A percentile compares a stretch with the other conserved stretches of the same genome.
These are phyloP conservation scores for Jaenimonas drosophilae DNA, from an alignment of 208 protist species.

Conservation along the genomic window DNA sequence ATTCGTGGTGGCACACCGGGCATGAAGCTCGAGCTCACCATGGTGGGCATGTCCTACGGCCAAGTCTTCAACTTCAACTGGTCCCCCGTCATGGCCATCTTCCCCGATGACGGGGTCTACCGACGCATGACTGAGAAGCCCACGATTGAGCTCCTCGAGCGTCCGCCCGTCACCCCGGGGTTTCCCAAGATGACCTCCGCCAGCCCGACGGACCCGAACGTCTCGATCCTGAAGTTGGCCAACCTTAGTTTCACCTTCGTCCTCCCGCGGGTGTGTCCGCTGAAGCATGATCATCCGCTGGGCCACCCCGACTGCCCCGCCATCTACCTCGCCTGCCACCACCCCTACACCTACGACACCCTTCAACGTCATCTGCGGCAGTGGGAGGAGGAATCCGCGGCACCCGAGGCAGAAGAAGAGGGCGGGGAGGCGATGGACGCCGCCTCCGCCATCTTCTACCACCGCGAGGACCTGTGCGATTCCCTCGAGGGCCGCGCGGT, in stretches of 20 bases:
- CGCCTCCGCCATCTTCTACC: conserved; percentile 58
- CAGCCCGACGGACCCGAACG: conserved; percentile 47
- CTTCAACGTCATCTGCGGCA: conserved; percentile 42
- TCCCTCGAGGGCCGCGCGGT: conserved; percentile 75
- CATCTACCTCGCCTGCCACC: conserved; percentile 87
- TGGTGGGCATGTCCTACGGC: conserved; percentile 77
- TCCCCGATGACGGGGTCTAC: conserved; percentile 46
- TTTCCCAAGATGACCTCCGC: too few species aligned
- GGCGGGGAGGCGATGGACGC: too few species aligned
- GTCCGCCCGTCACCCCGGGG: conserved; percentile 72
- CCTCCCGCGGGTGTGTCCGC: conserved; percentile 41
- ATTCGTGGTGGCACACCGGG: conserved; percentile 61
- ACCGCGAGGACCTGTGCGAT: conserved; percentile 74
- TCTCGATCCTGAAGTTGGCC: conserved; percentile 62
- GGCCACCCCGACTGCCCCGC: conserved; percentile 37
- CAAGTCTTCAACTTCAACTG: conserved; percentile 79
- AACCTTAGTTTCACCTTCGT: conserved; percentile 68
- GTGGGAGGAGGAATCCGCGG: too few species aligned
- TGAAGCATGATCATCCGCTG: conserved; percentile 22
- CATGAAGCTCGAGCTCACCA: conserved; percentile 33
- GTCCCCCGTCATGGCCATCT: conserved; percentile 61
- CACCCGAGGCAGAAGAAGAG: conserved; percentile 1
- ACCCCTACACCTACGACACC: conserved; percentile 81
- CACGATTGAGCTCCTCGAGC: conserved; percentile 35
- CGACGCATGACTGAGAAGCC: conserved; percentile 41